Conservation (phyloP, 2,329 filamentous ascomycete species). For the Amauroascus niger region DNA sequence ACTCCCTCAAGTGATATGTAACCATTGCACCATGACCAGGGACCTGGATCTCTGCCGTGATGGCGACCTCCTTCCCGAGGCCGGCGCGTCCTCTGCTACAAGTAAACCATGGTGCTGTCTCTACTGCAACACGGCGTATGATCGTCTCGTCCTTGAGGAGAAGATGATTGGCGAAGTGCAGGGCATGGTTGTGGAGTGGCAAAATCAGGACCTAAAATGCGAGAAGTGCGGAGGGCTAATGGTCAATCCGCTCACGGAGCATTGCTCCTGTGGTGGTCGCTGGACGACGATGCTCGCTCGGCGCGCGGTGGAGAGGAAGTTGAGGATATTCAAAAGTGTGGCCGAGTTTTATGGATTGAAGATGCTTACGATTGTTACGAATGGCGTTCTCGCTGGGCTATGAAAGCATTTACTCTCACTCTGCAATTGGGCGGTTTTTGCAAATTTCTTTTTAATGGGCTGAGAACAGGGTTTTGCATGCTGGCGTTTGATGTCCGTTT, state of each 20-base stretch:
- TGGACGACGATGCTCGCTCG: slow-evolving; percentile 66
- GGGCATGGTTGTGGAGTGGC: slow-evolving; percentile 66
- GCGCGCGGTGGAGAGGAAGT: slow-evolving; percentile 53
- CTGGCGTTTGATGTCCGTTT: not conserved
- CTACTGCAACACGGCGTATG: slow-evolving; percentile 65
- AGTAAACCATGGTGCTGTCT: slow-evolving; percentile 60
- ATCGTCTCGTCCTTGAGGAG: slow-evolving; percentile 76
- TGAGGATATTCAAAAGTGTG: slow-evolving; percentile 64
- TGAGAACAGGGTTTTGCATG: not conserved
- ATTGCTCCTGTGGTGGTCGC: slow-evolving; percentile 81
- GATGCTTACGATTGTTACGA: slow-evolving; percentile 69
- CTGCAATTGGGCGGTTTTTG: not conserved
- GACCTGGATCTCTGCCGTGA: slow-evolving; percentile 92
- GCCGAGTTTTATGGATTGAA: slow-evolving; percentile 68
- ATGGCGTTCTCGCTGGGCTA: slow-evolving; percentile 47
- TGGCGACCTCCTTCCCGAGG: slow-evolving; percentile 60
- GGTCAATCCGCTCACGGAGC: slow-evolving; percentile 91
- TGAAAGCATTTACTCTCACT: slow-evolving; percentile 16
- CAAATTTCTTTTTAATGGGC: not conserved
- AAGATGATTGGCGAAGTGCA: slow-evolving; percentile 67
- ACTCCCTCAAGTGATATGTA: slow-evolving; percentile 69
- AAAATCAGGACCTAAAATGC: slow-evolving; percentile 83
- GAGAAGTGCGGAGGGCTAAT: slow-evolving; percentile 56
- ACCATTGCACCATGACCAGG: slow-evolving; percentile 78
- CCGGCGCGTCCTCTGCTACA: slow-evolving; percentile 25